phyloP scores from a whole-genome alignment of 2,329 filamentous ascomycete genomes.

The Penicillium sp. region DNA sequence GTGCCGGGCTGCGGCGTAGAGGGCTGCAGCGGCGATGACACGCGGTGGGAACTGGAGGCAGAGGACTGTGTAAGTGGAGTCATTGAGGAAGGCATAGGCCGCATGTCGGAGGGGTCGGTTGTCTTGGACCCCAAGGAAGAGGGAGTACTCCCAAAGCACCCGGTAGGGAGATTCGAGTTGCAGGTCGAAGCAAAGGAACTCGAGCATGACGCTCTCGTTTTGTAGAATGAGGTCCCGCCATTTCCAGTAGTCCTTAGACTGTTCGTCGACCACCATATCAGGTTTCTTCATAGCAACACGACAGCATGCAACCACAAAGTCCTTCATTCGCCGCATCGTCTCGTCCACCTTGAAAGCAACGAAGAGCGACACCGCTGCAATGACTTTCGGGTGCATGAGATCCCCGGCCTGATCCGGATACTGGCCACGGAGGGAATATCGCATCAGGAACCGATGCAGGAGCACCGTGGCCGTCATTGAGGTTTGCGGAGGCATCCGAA shows the following conservation, averaged over 20 bases:
- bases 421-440: constrained; percentile 72
- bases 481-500: constrained; percentile 54
- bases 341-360: constrained; percentile 97
- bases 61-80: constrained; percentile 81
- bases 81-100: constrained; percentile 93
- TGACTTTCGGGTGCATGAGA: constrained; percentile 83
- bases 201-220: constrained; percentile 90
- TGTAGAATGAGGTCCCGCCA: constrained; percentile 94
- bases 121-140: constrained; percentile 72
- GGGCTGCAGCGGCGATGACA: constrained; percentile 80
- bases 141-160: constrained; percentile 79
- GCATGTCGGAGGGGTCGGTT: constrained; percentile 83
- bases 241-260: constrained; percentile 97
- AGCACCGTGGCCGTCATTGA: constrained; percentile 91
- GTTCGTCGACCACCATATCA: constrained; percentile 88
- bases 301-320: constrained; percentile 90
- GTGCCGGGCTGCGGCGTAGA: constrained; percentile 84
- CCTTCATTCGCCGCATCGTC: constrained; percentile 93
- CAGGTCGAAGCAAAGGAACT: constrained; percentile 90
- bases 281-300: constrained; percentile 94
- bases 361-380: constrained; percentile 89
- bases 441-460: constrained; percentile 96
- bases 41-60: constrained; percentile 79
- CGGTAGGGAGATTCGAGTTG: constrained; percentile 88
- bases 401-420: constrained; percentile 66